Percentiles rank a stretch among this genome's conserved stretches.
Conservation (phyloP, 2,329 filamentous ascomycete species). For the Aotearoamyces nothofagi region DNA sequence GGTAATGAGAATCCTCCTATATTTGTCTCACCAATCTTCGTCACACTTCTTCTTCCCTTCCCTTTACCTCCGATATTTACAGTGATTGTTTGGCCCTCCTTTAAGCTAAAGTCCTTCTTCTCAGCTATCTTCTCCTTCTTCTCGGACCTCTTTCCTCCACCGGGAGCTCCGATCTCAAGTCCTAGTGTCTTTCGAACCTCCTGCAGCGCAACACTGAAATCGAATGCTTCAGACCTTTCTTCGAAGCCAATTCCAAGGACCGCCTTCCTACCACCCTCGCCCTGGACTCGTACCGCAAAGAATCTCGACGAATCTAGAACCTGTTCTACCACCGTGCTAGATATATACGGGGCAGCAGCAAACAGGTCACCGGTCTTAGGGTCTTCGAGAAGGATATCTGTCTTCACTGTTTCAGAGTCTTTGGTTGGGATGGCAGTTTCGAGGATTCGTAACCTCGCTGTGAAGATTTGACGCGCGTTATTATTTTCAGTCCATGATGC, state of each 20-base stretch:
- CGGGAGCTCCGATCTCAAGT: constrained; percentile 27
- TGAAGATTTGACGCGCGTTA: constrained; percentile 65
- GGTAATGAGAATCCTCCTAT: constrained; percentile 51
- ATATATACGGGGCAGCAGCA: constrained; percentile 67
- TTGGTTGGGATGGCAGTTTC: constrained; percentile 47
- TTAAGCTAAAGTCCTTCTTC: constrained; percentile 68
- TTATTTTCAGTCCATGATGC: constrained; percentile 60
- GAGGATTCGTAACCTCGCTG: constrained; percentile 62
- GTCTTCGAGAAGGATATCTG: constrained; percentile 71
- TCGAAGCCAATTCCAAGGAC: constrained; percentile 77
- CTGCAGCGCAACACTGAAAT: constrained; percentile 68
- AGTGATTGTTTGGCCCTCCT: constrained; percentile 80
- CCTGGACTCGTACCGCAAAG: constrained; percentile 70
- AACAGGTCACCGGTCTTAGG: constrained; percentile 58
- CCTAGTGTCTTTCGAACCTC: constrained; percentile 60
- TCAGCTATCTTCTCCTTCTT: constrained; percentile 25
- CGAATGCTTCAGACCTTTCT: constrained; percentile 72
- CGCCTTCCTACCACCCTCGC: constrained; percentile 60
- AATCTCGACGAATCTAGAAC: constrained; percentile 69
- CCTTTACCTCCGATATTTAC: constrained; percentile 53
- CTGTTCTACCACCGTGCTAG: constrained; percentile 52
- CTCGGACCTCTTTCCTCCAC: constrained; percentile 16
- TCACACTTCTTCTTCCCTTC: constrained; percentile 12
- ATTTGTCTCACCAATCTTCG: constrained; percentile 6
- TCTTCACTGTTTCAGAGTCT: constrained; percentile 41